These are phyloP conservation scores for Botrytis tulipae DNA, from an alignment of 2,329 filamentous ascomycete species.

Conservation along the genomic window DNA sequence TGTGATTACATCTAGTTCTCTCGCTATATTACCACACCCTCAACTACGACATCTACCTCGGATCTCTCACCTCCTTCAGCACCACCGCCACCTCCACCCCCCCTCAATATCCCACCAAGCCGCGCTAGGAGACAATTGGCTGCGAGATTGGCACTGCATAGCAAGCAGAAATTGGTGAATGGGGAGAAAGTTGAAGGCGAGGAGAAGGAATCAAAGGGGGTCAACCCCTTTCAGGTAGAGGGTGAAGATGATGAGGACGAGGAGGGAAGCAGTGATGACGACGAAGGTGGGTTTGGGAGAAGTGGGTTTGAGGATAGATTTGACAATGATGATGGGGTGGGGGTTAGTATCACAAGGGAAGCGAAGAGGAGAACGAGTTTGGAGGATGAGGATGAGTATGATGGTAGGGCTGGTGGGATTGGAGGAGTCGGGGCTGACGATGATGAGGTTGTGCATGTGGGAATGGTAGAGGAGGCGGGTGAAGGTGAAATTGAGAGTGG, in stretches of 20 bases:
- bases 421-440: slow-evolving; percentile 23
- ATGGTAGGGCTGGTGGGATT: slow-evolving; percentile 35
- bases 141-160: slow-evolving; percentile 75
- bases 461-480: slow-evolving; percentile 16
- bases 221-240: slow-evolving; percentile 39
- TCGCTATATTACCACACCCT: slow-evolving; percentile 39
- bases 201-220: slow-evolving; percentile 27
- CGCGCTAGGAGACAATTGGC: slow-evolving; percentile 86
- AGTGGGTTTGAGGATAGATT: slow-evolving; percentile 15
- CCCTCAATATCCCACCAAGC: slow-evolving; percentile 81
- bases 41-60: slow-evolving; percentile 33
- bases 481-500: not conserved
- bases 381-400: slow-evolving; percentile 38
- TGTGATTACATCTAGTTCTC: slow-evolving; percentile 35
- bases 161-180: slow-evolving; percentile 51
- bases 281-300: slow-evolving; percentile 23
- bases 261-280: slow-evolving; percentile 31
- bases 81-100: slow-evolving; percentile 68
- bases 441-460: slow-evolving; percentile 31
- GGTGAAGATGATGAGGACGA: slow-evolving; percentile 37
- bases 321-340: slow-evolving; percentile 17
- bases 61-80: slow-evolving; percentile 56
- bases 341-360: slow-evolving; percentile 36
- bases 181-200: slow-evolving; percentile 28
- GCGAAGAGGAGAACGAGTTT: slow-evolving; percentile 39